Evolutionary conservation across 129 eudicot genomes (phyloP).

Genomic region (Gnaphalium uliginosum): DNA sequence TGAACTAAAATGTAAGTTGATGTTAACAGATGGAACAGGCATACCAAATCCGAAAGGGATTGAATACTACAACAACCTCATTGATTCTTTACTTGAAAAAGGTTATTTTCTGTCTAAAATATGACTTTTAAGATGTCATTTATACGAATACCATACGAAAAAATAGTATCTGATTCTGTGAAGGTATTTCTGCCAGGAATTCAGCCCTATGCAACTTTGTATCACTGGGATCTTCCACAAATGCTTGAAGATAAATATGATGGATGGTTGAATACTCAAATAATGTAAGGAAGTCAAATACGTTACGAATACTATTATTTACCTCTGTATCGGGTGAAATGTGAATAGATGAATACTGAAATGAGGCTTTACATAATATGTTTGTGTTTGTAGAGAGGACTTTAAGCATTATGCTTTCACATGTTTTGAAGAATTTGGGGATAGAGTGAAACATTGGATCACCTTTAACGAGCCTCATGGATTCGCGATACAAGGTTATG

Average conservation of each 20-base stretch:
- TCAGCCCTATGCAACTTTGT: constrained; percentile 81
- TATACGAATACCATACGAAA: not conserved
- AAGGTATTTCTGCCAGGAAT: constrained; percentile 55
- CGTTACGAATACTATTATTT: not conserved
- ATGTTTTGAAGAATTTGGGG: constrained; percentile 82
- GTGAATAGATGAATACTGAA: not conserved
- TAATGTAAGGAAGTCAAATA: constrained; percentile 46
- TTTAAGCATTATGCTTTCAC: constrained; percentile 74
- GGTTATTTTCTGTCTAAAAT: constrained; percentile 38
- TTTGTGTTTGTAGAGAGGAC: constrained; percentile 58
- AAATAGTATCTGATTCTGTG: not conserved
- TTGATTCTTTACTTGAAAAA: constrained; percentile 76
- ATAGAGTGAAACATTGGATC: constrained; percentile 91
- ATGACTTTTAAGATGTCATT: not conserved
- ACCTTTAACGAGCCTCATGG: constrained; percentile 96
- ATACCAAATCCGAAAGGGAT: constrained; percentile 81
- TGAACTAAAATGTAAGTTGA: constrained; percentile 9
- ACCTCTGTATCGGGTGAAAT: not conserved
- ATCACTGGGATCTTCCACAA: constrained; percentile 99
- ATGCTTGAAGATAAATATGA: constrained; percentile 81
- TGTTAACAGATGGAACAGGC: constrained; percentile 87
- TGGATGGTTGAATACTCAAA: constrained; percentile 68
- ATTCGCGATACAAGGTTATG: constrained; percentile 82
- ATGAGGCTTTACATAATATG: constrained; percentile 7
- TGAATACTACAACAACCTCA: constrained; percentile 70